These are phyloP conservation scores for Paralagenidium karlingii DNA, from an alignment of 352 stramenopile species.

Conservation along the genomic window DNA sequence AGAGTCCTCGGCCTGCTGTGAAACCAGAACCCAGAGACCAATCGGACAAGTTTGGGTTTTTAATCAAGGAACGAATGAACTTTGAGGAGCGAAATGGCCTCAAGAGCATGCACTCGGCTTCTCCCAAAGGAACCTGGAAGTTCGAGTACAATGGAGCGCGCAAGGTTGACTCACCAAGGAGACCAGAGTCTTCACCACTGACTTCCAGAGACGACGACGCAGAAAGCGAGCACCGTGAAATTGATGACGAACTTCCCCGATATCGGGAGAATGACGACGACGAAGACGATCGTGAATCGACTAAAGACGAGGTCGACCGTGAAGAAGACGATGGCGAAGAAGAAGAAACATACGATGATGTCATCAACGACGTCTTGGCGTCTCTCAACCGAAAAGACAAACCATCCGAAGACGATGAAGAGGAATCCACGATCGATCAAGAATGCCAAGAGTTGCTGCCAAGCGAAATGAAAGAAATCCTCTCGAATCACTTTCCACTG, in stretches of 20 bases:
- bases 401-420: neutral
- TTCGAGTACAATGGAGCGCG: too few species aligned
- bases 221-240: too few species aligned
- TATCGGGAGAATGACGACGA: too few species aligned
- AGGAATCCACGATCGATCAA: neutral
- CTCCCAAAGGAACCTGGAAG: too few species aligned
- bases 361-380: conserved; percentile 17
- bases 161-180: too few species aligned
- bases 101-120: too few species aligned
- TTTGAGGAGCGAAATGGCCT: too few species aligned
- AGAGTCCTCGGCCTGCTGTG: neutral
- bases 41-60: conserved; percentile 10
- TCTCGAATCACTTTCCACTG: conserved; percentile 2
- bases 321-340: neutral
- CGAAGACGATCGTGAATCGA: conserved; percentile 4
- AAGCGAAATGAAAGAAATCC: conserved; percentile 11
- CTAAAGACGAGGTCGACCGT: neutral
- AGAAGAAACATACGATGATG: conserved; percentile 12
- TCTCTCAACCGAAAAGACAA: conserved; percentile 6
- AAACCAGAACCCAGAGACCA: too few species aligned
- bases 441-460: neutral
- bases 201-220: too few species aligned
- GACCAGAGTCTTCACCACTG: too few species aligned
- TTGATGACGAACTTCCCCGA: too few species aligned
- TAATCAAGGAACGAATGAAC: too few species aligned